Evolutionary conservation across 441 rosid genomes (phyloP).

Genomic region (Bocquillonia castaneifolia): DNA sequence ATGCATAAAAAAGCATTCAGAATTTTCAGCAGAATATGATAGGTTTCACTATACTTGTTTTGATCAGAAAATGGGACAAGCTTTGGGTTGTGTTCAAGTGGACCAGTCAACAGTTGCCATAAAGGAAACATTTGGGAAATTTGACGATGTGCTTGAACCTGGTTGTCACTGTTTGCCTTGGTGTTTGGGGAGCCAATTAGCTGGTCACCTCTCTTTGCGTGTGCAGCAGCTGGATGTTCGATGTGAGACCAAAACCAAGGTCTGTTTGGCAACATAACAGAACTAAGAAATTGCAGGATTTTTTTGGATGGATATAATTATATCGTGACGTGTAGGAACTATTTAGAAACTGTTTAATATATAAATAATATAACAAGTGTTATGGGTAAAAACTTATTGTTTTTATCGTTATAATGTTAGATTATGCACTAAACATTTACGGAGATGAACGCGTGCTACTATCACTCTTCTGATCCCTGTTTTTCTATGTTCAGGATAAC

Average conservation of each 20-base stretch:
- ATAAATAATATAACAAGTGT: not conserved
- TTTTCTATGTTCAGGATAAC: constrained; percentile 45
- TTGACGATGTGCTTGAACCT: constrained; percentile 33
- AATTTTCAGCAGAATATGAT: not conserved
- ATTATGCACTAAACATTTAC: not conserved
- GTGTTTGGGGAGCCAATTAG: constrained; percentile 32
- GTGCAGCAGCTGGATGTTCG: constrained; percentile 48
- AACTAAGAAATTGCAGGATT: not conserved
- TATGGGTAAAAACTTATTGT: not conserved
- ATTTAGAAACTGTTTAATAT: not conserved
- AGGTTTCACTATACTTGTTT: not conserved
- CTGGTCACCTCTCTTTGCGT: constrained; percentile 35
- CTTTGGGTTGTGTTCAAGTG: constrained; percentile 39
- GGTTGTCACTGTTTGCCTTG: constrained; percentile 39
- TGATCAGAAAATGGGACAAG: constrained; percentile 36
- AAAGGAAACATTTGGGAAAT: constrained; percentile 36
- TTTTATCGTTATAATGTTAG: too few relatives aligned
- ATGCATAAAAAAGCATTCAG: not conserved
- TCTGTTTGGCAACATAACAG: not conserved
- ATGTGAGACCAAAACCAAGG: constrained; percentile 51
- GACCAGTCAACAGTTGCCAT: constrained; percentile 35
- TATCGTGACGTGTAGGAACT: not conserved
- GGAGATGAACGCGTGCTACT: not conserved
- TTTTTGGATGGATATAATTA: not conserved
- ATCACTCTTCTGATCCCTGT: not conserved